Evolutionary conservation across 768 basidiomycete species (phyloP), one percentile per base, ranked within the genome.

Genomic region (Gymnopilus dilepis): DNA sequence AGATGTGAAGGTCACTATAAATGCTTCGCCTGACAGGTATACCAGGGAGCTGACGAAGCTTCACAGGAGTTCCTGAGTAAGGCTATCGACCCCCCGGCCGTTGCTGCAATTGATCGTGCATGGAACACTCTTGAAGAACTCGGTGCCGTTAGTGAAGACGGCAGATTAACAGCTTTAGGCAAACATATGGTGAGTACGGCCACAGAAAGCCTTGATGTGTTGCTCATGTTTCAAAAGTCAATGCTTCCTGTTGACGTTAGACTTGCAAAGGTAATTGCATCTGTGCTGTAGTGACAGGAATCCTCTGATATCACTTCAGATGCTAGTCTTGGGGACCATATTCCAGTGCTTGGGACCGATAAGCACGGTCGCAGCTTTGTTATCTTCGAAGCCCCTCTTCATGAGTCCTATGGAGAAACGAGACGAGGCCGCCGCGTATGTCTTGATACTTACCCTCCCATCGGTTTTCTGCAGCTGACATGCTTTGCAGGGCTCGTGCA

Each of bases 301-400:
- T 2, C 22, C 17, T 45, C 40, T 9, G 9, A 31, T 38, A 56
- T 48, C 15, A 24, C 54, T 41, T n/a, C 61, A 92, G 91, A 96
- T 98, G 91, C 84, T 98, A 22, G 84, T 97, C 6, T 79, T 97
- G 0, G 94, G 86, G 0, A 84, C 88, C 5, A 83, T 96, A 47
- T 95, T 98, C 77, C 84, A 84, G 65, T 96, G 94, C 66, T 76
- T 97, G 8, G 88, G 86, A 56, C 92, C 94, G 2, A 80, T 93
- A 12, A 79, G 96, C 30, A 94, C 92, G 1, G 84, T 96, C 33
- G 90, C 88, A 0, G 94, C 95, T 17, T 80, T 86, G 61, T 75
- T 98, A 34, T 96, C 95, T 2, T 91, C 90, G 4, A 98, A 96
- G 69, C 90, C 95, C 0, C 74, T 98, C 50, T 98, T 97, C 75